These are phyloP conservation scores for Arachnopeziza araneosa DNA, from an alignment of 2,329 filamentous ascomycete genomes.

Conservation along the genomic window DNA sequence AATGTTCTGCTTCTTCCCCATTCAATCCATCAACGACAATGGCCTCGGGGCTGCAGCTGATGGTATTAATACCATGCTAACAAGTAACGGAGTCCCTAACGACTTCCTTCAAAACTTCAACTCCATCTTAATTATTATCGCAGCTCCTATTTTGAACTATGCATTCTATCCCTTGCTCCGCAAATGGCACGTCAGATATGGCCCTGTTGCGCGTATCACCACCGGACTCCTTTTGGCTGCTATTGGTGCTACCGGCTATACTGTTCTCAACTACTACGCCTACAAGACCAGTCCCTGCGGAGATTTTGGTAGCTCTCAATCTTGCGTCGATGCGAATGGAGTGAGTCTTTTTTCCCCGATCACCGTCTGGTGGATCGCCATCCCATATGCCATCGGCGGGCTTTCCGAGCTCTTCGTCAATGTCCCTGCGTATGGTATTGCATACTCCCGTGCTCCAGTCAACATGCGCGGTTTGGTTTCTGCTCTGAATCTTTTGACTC, in stretches of 20 bases:
- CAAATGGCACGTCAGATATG: slow-evolving; percentile 58
- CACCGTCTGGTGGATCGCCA: slow-evolving; percentile 52
- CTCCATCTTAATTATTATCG: slow-evolving; percentile 67
- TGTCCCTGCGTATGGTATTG: slow-evolving; percentile 46
- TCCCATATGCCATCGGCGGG: slow-evolving; percentile 45
- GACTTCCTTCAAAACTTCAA: slow-evolving; percentile 73
- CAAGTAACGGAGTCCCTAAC: slow-evolving; percentile 66
- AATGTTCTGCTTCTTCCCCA: slow-evolving; percentile 54
- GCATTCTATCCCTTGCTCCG: slow-evolving; percentile 64
- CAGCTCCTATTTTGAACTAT: slow-evolving; percentile 65
- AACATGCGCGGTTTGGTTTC: slow-evolving; percentile 49
- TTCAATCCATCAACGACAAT: slow-evolving; percentile 34
- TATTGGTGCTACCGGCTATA: slow-evolving; percentile 51
- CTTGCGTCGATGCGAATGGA: slow-evolving; percentile 21
- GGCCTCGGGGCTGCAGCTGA: slow-evolving; percentile 46
- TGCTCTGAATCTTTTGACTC: slow-evolving; percentile 44
- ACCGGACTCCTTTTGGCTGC: slow-evolving; percentile 61
- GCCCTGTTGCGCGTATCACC: slow-evolving; percentile 69
- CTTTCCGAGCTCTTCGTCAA: slow-evolving; percentile 49
- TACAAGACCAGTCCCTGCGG: slow-evolving; percentile 60
- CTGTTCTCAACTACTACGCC: slow-evolving; percentile 55
- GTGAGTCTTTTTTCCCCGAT: slow-evolving; percentile 30
- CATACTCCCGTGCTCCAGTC: slow-evolving; percentile 44
- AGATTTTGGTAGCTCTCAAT: slow-evolving; percentile 23
- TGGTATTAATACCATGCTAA: slow-evolving; percentile 53